Base-by-base conservation (phyloP, 2,329 filamentous ascomycete species). In the Diplodia sapinea region DNA sequence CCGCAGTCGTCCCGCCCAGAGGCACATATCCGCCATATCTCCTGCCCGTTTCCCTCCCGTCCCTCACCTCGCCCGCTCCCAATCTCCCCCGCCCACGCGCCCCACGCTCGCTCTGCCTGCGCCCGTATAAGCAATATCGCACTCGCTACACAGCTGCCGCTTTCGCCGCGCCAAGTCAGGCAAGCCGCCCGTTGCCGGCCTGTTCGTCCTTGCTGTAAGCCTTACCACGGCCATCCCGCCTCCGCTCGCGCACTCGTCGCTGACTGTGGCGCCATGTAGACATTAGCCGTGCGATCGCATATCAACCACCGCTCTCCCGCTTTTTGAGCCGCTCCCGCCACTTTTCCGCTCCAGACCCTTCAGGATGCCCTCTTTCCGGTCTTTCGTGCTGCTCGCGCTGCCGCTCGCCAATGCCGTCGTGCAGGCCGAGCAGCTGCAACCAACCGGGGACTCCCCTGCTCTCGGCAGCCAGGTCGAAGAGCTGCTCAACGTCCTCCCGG, bases 401-500 rank as follows among this genome's bases (percentile, higher is more conserved):
- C 76, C 77, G 6, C 70, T 79, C 61, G 70, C 75, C 52, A 70
- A 70, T 70, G 63, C 68, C 2, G 73, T 74, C 6, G 69, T 72
- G 71, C 59, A 71, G 69, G 20, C 71, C 72, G 33, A 74, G 71
- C 40, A 68, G 72, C 40, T 62, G 70, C 20, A 69, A 63, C 56
- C 69, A 68, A 65, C 68, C 20, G 68, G 70, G 26, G 70, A 71
- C 59, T 71, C 75, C 70, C 77, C 77, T 68, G 72, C 74, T 31
- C 20, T 86, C 12, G 38, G 31, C 8, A 33, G 31, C 31, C 31
- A 33, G 31, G 6, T 89, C 78, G 82, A 85, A 70, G 82, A 86
- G 68, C 77, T 88, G 66, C 79, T 89, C 65, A 81, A 84, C 69
- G 82, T 82, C 29, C 29, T 63, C n/a, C 79, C 88, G 26, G 84